Percentiles rank a stretch among this genome's conserved stretches.
Evolutionary conservation across 2,329 filamentous ascomycete species (phyloP).

Genomic region (Acrocalymma vagum): DNA sequence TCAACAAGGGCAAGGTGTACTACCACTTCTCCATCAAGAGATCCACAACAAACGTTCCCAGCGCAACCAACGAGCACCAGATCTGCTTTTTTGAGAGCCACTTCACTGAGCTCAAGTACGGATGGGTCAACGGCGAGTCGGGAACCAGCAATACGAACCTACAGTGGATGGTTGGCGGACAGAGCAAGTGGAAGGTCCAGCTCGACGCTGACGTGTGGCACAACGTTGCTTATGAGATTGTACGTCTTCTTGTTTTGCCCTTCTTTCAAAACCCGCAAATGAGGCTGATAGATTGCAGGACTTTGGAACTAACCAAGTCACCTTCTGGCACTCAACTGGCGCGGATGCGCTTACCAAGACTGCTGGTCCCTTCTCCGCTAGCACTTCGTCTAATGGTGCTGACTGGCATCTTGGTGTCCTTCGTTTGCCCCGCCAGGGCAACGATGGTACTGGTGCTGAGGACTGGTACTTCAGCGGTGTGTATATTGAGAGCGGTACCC

Average conservation of each 20-base stretch:
- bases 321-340: conserved; percentile 75
- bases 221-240: conserved; percentile 77
- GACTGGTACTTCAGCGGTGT: conserved; percentile 78
- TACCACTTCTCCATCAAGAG: conserved; percentile 77
- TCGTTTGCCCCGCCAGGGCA: conserved; percentile 67
- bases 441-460: conserved; percentile 62
- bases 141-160: conserved; percentile 63
- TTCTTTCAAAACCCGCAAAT: neutral
- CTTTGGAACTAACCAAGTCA: conserved; percentile 69
- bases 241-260: conserved; percentile 30
- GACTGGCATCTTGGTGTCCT: conserved; percentile 79
- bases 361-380: conserved; percentile 67
- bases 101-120: conserved; percentile 78
- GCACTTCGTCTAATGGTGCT: conserved; percentile 70
- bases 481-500: conserved; percentile 69
- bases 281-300: conserved; percentile 50
- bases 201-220: conserved; percentile 74
- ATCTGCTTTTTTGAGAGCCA: conserved; percentile 72
- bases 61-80: conserved; percentile 72
- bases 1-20: conserved; percentile 72
- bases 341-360: conserved; percentile 64
- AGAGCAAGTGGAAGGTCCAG: conserved; percentile 69
- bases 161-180: conserved; percentile 70
- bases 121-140: conserved; percentile 62
- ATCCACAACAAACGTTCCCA: conserved; percentile 66